Percentiles rank a stretch among this genome's conserved stretches.
Evolutionary conservation across 2,329 filamentous ascomycete genomes (phyloP).

Genomic region (Myriosclerotinia curreyana): DNA sequence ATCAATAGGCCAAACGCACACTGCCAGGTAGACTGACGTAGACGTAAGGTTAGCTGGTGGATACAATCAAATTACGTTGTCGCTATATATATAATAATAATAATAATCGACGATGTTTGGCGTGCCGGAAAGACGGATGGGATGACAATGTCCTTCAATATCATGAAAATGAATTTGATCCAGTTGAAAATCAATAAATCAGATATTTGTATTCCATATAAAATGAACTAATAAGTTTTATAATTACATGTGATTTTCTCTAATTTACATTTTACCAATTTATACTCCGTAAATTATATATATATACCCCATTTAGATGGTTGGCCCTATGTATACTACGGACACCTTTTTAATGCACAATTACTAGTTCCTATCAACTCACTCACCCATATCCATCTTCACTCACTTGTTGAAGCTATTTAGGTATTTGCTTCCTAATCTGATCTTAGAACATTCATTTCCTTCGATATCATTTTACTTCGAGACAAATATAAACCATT

Average conservation of each 20-base stretch:
- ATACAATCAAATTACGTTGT: not conserved
- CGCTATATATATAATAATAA: too few species aligned
- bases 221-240: too few species aligned
- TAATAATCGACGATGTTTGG: not conserved
- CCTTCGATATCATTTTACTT: conserved; percentile 12
- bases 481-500: not conserved
- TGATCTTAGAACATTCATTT: conserved; percentile 18
- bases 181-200: not conserved
- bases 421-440: conserved; percentile 15
- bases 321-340: too few species aligned
- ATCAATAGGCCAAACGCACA: not conserved
- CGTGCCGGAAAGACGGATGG: too few species aligned
- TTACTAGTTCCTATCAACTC: conserved; percentile 13
- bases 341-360: too few species aligned
- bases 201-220: not conserved
- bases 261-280: too few species aligned
- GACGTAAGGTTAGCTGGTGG: conserved; percentile 1
- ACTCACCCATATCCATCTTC: not conserved
- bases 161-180: not conserved
- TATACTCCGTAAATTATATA: too few species aligned
- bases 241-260: too few species aligned
- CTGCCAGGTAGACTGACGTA: conserved; percentile 10
- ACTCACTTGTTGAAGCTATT: not conserved
- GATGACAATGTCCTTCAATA: not conserved
- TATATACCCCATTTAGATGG: too few species aligned